Conservation (phyloP, 805 yeast species). For the Priceomyces haplophilus region DNA sequence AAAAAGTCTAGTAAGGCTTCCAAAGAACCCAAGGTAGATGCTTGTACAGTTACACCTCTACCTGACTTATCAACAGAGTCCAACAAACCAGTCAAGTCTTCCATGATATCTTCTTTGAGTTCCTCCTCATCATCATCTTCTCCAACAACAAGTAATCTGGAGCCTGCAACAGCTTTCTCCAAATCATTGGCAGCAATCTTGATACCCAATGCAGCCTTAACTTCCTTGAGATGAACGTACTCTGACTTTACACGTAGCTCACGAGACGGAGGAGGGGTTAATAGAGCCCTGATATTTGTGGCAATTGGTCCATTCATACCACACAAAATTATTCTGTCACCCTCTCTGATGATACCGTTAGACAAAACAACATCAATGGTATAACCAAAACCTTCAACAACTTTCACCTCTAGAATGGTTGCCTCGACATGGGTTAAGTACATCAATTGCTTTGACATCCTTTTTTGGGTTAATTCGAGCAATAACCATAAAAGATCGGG, state of each 20-base stretch:
- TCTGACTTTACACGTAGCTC: conserved; percentile 97
- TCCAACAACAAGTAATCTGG: conserved; percentile 90
- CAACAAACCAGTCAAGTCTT: conserved; percentile 88
- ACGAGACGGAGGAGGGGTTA: conserved; percentile 96
- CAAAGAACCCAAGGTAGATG: conserved; percentile 95
- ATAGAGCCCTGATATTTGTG: conserved; percentile 89
- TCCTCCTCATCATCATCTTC: conserved; percentile 98
- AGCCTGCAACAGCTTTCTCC: conserved; percentile 99
- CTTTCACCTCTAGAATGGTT: conserved; percentile 95
- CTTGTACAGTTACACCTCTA: conserved; percentile 97
- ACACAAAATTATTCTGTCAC: conserved; percentile 92
- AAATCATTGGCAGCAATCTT: conserved; percentile 97
- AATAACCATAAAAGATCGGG: conserved; percentile 96
- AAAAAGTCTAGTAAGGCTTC: conserved; percentile 96
- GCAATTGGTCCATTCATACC: conserved; percentile 99
- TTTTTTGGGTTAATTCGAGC: conserved; percentile 92
- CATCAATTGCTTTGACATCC: conserved; percentile 98
- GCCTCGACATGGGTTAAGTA: conserved; percentile 93
- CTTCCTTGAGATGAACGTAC: conserved; percentile 94
- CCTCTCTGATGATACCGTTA: conserved; percentile 93
- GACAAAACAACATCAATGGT: conserved; percentile 96
- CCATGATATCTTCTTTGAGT: conserved; percentile 97
- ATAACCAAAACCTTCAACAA: conserved; percentile 97
- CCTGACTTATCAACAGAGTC: conserved; percentile 95
- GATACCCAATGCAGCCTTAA: conserved; percentile 98